A percentile compares a stretch with the other conserved stretches of the same genome.
These are phyloP conservation scores for Aspergillus sclerotialis DNA, from an alignment of 2,329 filamentous ascomycete species.

Conservation along the genomic window DNA sequence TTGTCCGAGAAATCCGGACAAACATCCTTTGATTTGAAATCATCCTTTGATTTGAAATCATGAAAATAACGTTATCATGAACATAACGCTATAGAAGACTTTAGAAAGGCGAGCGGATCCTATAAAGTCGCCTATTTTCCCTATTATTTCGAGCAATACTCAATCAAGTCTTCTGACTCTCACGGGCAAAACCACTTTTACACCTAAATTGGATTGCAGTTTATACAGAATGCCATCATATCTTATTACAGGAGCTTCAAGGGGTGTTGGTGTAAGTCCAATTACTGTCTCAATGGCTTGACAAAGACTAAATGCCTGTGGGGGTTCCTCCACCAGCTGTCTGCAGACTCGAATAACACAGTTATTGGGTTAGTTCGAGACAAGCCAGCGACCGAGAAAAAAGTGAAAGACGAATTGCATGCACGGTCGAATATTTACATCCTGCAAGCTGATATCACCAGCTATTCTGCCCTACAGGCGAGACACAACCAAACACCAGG, in stretches of 20 bases:
- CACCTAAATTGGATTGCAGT: too few relatives aligned
- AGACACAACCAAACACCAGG: too few relatives aligned
- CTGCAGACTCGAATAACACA: constrained; percentile 36
- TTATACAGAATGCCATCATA: constrained; percentile 16
- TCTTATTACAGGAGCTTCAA: constrained; percentile 18
- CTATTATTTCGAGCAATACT: too few relatives aligned
- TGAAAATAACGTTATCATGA: too few relatives aligned
- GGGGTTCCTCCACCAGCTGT: constrained; percentile 44
- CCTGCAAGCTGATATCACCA: constrained; percentile 40
- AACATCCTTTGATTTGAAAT: too few relatives aligned
- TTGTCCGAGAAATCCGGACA: too few relatives aligned
- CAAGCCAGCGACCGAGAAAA: constrained; percentile 39
- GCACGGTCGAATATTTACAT: constrained; percentile 40
- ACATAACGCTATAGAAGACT: too few relatives aligned
- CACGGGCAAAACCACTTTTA: too few relatives aligned
- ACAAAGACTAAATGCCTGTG: constrained; percentile 28
- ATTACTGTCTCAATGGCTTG: not conserved
- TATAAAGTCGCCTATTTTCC: too few relatives aligned
- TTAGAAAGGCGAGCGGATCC: too few relatives aligned
- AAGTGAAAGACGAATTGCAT: constrained; percentile 35
- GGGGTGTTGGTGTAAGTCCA: constrained; percentile 14
- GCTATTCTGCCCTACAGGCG: constrained; percentile 32
- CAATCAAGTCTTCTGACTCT: too few relatives aligned
- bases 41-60: too few relatives aligned
- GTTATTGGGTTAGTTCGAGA: constrained; percentile 46